Evolutionary conservation across 257 asterid species (phyloP).

Genomic region (Marsdenia floribunda): DNA sequence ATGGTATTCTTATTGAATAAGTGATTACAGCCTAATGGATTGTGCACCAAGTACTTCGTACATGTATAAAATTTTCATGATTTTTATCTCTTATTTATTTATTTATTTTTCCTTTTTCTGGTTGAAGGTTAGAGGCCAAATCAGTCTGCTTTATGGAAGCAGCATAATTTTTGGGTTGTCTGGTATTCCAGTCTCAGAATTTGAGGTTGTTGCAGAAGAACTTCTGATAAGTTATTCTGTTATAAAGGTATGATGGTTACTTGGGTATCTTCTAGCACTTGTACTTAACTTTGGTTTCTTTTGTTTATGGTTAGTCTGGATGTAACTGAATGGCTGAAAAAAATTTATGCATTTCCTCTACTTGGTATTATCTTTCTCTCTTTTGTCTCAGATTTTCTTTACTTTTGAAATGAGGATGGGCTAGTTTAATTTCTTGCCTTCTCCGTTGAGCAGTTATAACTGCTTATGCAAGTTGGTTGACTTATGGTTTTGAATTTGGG

Average conservation of each 20-base stretch:
- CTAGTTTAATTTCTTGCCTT: background rate
- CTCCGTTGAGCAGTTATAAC: background rate
- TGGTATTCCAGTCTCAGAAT: constrained; percentile 83
- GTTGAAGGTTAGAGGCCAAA: constrained; percentile 93
- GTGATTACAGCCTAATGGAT: background rate
- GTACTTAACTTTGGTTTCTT: background rate
- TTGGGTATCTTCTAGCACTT: constrained; percentile 1
- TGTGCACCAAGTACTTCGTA: background rate
- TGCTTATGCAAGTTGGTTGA: background rate
- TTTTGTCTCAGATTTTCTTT: background rate
- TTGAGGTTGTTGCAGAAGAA: constrained; percentile 97
- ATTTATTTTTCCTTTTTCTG: constrained; percentile 2
- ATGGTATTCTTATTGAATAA: background rate
- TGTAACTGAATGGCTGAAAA: background rate
- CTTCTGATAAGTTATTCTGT: constrained; percentile 86
- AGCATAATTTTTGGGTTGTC: constrained; percentile 86
- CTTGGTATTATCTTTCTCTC: background rate
- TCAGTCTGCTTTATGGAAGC: constrained; percentile 76
- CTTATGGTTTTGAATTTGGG: background rate
- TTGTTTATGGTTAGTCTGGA: background rate
- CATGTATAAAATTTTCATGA: background rate
- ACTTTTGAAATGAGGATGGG: background rate
- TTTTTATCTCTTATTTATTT: background rate
- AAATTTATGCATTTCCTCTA: background rate
- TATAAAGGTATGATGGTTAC: constrained; percentile 56